Conservation (phyloP, 75 land plant species). For the Pseudotsuga menziesii region DNA sequence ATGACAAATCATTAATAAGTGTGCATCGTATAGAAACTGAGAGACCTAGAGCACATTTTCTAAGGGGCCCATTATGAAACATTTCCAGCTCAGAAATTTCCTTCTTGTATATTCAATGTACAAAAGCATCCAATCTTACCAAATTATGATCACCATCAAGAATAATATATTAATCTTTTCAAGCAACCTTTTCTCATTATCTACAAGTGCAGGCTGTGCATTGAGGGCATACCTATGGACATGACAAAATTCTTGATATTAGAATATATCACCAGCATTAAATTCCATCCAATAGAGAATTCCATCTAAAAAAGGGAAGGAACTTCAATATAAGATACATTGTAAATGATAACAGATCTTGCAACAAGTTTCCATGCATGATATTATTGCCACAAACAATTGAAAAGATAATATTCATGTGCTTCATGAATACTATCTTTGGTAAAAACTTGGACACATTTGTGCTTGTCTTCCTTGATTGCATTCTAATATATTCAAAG, state of each 20-base stretch:
- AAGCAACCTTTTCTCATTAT: slow-evolving; percentile 83
- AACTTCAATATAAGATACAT: too few relatives aligned
- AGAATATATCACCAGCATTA: slow-evolving; percentile 87
- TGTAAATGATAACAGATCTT: too few relatives aligned
- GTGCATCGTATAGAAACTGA: too few relatives aligned
- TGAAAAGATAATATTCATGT: too few relatives aligned
- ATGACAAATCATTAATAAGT: neutral
- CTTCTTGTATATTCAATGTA: neutral
- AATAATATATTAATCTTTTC: slow-evolving; percentile 99
- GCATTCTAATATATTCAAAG: too few relatives aligned
- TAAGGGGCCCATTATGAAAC: neutral
- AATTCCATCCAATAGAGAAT: too few relatives aligned
- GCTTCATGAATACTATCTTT: too few relatives aligned
- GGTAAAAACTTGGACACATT: too few relatives aligned
- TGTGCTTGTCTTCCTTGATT: too few relatives aligned
- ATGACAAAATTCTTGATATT: slow-evolving; percentile 82
- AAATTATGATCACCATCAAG: slow-evolving; percentile 94
- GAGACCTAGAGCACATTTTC: neutral
- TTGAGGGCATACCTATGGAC: slow-evolving; percentile 67
- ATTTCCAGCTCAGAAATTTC: neutral
- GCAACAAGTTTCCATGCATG: too few relatives aligned
- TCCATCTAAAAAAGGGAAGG: too few relatives aligned
- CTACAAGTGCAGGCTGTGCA: slow-evolving; percentile 88
- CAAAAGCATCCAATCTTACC: slow-evolving; percentile 31
- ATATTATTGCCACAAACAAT: too few relatives aligned